phyloP scores from a whole-genome alignment of 257 asterid genomes.

The Striga asiatica region DNA sequence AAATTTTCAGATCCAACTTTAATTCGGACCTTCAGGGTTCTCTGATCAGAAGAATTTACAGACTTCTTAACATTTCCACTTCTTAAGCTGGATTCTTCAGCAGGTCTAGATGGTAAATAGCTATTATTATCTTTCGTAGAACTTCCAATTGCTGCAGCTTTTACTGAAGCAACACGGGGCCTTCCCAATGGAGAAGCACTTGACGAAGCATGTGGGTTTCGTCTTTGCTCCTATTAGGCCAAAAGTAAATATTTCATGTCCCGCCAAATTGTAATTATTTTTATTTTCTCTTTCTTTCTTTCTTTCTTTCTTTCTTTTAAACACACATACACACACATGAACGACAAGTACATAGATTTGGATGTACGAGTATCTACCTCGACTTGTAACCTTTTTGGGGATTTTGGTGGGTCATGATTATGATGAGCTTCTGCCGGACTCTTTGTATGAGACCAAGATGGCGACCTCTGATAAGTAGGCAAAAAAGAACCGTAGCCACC shows the following conservation, averaged over 20 bases:
- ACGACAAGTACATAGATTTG: neutral
- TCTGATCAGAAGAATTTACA: constrained; percentile 43
- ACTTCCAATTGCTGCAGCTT: constrained; percentile 27
- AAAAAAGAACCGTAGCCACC: constrained; percentile 98
- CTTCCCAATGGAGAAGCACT: constrained; percentile 43
- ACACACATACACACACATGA: no score
- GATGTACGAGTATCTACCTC: constrained; percentile 56
- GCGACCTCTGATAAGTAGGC: constrained; percentile 78
- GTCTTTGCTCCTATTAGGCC: constrained; percentile 53
- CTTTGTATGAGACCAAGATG: constrained; percentile 53
- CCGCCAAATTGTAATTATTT: no score
- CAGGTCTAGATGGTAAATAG: constrained; percentile 26
- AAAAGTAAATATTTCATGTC: no score
- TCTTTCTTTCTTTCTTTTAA: no score
- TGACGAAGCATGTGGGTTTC: constrained; percentile 36
- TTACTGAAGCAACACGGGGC: constrained; percentile 39
- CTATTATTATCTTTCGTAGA: constrained; percentile 27
- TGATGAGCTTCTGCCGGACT: constrained; percentile 48
- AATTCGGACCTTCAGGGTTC: constrained; percentile 73
- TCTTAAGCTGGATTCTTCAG: constrained; percentile 37
- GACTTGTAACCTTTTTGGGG: constrained; percentile 45
- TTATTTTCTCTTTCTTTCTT: no score
- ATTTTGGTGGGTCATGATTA: constrained; percentile 30
- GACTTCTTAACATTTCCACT: constrained; percentile 30
- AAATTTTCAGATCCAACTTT: constrained; percentile 74